A percentile compares a stretch with the other conserved stretches of the same genome.
Conservation (phyloP, 164 flowering plant species). For the Taxillus chinensis region DNA sequence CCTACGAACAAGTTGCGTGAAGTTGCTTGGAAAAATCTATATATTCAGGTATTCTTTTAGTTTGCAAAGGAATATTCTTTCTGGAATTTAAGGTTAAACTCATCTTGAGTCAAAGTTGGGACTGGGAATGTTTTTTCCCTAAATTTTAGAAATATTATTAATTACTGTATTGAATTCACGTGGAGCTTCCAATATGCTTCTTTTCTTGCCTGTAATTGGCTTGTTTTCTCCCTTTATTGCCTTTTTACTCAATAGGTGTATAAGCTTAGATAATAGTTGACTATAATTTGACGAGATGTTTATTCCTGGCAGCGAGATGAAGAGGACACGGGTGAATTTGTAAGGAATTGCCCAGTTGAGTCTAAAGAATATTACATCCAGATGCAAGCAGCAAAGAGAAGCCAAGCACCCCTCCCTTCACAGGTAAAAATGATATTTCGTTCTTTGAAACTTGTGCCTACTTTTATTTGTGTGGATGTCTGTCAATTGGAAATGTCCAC, state of each 20-base stretch:
- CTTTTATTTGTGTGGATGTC: not conserved
- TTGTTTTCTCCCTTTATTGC: no score
- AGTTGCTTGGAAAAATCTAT: slow-evolving; percentile 89
- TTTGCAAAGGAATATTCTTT: not conserved
- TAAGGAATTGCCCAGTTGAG: slow-evolving; percentile 68
- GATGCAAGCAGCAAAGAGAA: slow-evolving; percentile 94
- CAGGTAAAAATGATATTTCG: slow-evolving; percentile 36
- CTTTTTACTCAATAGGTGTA: no score
- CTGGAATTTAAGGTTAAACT: not conserved
- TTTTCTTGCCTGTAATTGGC: not conserved
- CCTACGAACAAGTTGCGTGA: slow-evolving; percentile 46
- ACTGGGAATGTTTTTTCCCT: not conserved
- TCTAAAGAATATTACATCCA: slow-evolving; percentile 92
- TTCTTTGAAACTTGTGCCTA: not conserved
- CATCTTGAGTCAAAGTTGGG: not conserved
- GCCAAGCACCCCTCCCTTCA: slow-evolving; percentile 85
- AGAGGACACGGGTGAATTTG: slow-evolving; percentile 77
- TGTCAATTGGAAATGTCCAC: not conserved
- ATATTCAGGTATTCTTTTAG: slow-evolving; percentile 50
- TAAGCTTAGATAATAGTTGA: not conserved
- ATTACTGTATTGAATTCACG: no score
- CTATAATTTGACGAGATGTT: not conserved
- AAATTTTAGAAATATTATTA: no score
- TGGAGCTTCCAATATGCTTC: not conserved
- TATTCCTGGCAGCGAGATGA: slow-evolving; percentile 67